These are phyloP conservation scores for Euphorbia pulcherrima DNA, from an alignment of 345 rosid genomes.

Conservation along the genomic window DNA sequence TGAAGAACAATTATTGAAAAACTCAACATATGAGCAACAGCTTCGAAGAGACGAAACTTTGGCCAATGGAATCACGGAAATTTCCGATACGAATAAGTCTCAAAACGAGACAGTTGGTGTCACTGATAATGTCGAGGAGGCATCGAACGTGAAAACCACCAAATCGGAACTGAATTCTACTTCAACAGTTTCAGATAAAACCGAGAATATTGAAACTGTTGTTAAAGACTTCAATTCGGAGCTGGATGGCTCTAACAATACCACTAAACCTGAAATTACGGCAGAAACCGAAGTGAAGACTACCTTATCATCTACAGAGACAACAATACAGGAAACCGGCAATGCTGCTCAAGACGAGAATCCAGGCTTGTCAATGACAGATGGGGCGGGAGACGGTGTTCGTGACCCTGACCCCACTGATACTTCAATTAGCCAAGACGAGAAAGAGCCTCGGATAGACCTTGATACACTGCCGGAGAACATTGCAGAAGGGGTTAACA, in stretches of 20 bases:
- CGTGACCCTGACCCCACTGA: slow-evolving; percentile 38
- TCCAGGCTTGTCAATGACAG: slow-evolving; percentile 19
- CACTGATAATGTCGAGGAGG: slow-evolving; percentile 31
- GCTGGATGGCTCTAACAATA: slow-evolving; percentile 23
- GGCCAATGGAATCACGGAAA: slow-evolving; percentile 22
- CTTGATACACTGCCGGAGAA: slow-evolving; percentile 47
- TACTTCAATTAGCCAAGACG: slow-evolving; percentile 37
- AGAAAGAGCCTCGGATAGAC: slow-evolving; percentile 45
- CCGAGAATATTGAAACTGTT: slow-evolving; percentile 17
- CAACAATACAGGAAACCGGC: slow-evolving; percentile 20
- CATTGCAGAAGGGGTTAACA: slow-evolving; percentile 31
- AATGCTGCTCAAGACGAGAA: slow-evolving; percentile 34
- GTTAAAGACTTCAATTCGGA: slow-evolving; percentile 29
- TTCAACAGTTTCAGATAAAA: slow-evolving; percentile 26
- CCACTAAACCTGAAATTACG: slow-evolving; percentile 28
- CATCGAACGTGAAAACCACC: slow-evolving; percentile 21
- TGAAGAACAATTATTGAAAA: slow-evolving; percentile 16
- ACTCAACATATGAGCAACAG: slow-evolving; percentile 10
- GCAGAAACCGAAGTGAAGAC: slow-evolving; percentile 33
- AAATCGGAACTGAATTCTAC: slow-evolving; percentile 22
- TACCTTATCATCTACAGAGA: slow-evolving; percentile 31
- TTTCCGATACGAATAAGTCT: slow-evolving; percentile 16
- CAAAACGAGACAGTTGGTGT: slow-evolving; percentile 30
- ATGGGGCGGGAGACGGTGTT: slow-evolving; percentile 22
- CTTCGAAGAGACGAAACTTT: slow-evolving; percentile 23